phyloP scores from a whole-genome alignment of 805 yeast genomes.

The Kuraishia ogatae region DNA sequence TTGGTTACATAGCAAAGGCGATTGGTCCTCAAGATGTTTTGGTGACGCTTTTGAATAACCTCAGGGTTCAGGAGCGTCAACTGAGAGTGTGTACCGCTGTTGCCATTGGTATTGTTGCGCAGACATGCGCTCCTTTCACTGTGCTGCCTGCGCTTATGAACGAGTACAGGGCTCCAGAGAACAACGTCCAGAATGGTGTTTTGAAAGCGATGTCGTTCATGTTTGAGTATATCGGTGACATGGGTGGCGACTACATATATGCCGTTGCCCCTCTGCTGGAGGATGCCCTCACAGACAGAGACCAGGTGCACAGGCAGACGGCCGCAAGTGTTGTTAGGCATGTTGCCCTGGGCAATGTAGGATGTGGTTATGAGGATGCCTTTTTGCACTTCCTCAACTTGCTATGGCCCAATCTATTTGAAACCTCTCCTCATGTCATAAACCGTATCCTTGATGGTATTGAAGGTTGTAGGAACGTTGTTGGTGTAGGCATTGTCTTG shows the following conservation, averaged over 20 bases:
- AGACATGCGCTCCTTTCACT: constrained; percentile 85
- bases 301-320: constrained; percentile 89
- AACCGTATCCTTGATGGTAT: constrained; percentile 72
- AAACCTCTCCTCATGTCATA: constrained; percentile 94
- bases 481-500: constrained; percentile 71
- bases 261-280: constrained; percentile 72
- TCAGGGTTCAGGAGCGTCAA: constrained; percentile 93
- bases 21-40: constrained; percentile 95
- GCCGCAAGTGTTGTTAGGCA: constrained; percentile 84
- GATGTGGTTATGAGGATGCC: constrained; percentile 70
- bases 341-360: constrained; percentile 70
- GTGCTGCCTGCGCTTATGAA: constrained; percentile 93
- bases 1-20: constrained; percentile 85
- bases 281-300: constrained; percentile 87
- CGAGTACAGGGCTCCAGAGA: constrained; percentile 87
- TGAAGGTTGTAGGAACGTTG: constrained; percentile 57
- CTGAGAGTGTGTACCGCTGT: constrained; percentile 95
- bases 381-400: constrained; percentile 78
- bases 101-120: constrained; percentile 95
- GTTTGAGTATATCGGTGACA: constrained; percentile 84
- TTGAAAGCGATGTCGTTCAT: constrained; percentile 83
- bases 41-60: constrained; percentile 71
- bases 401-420: constrained; percentile 82
- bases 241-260: constrained; percentile 74
- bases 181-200: constrained; percentile 92